These are phyloP conservation scores for Pyracantha coccinea DNA, from an alignment of 331 rosid species.

Conservation along the genomic window DNA sequence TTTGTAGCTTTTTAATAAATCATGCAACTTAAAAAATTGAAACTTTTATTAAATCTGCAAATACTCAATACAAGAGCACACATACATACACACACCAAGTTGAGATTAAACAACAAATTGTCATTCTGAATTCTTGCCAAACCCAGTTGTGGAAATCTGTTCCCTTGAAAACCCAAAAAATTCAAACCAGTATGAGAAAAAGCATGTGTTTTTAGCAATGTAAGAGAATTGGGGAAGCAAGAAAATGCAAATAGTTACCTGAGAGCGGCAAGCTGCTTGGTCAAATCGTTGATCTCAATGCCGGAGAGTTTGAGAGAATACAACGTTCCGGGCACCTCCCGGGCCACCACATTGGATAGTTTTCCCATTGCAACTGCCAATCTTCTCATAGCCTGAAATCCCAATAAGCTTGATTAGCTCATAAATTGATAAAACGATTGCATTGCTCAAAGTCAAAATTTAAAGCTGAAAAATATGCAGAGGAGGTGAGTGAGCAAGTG, in stretches of 20 bases:
- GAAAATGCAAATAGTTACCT: slow-evolving; percentile 15
- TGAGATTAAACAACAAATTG: not conserved
- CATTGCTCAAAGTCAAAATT: not conserved
- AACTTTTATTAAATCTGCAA: not conserved
- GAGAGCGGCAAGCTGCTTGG: slow-evolving; percentile 34
- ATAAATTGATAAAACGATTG: not conserved
- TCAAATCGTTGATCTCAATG: slow-evolving; percentile 41
- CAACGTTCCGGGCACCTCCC: slow-evolving; percentile 48
- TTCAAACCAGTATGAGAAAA: not conserved
- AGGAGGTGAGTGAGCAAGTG: not conserved
- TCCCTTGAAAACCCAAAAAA: slow-evolving; percentile 22
- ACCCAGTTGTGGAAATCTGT: slow-evolving; percentile 14
- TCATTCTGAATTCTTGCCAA: slow-evolving; percentile 1
- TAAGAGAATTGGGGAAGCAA: not conserved
- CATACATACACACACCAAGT: not conserved
- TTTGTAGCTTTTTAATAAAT: not conserved
- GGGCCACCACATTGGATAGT: slow-evolving; percentile 35
- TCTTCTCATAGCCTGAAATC: slow-evolving; percentile 41
- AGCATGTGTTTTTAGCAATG: not conserved
- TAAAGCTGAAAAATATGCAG: not conserved
- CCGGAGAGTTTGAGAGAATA: slow-evolving; percentile 47
- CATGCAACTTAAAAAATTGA: not conserved
- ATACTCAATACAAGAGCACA: no score
- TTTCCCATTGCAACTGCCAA: slow-evolving; percentile 32
- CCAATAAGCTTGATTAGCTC: not conserved